Evolutionary conservation across 2,329 filamentous ascomycete genomes (phyloP).

Genomic region (Emydomyces testavorans): DNA sequence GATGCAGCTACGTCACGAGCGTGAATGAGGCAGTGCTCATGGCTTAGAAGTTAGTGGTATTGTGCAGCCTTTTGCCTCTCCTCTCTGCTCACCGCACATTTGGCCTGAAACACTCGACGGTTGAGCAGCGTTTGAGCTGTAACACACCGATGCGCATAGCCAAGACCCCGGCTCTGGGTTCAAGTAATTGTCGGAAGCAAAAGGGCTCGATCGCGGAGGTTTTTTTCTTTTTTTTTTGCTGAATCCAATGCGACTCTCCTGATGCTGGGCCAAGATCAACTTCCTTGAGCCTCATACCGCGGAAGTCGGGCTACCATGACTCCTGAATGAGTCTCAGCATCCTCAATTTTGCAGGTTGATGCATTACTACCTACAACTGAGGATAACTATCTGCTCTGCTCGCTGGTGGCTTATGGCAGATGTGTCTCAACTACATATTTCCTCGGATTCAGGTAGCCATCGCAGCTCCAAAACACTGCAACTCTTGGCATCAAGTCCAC

Average conservation of each 20-base stretch:
- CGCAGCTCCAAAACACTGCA: background rate
- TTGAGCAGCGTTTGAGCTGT: background rate
- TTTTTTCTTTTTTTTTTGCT: no score
- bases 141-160: background rate
- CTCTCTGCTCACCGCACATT: background rate
- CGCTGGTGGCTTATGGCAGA: slow-evolving; percentile 3
- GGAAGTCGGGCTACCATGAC: no score
- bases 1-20: background rate
- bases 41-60: background rate
- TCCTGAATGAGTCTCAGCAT: no score
- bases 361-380: background rate
- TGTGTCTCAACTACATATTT: background rate
- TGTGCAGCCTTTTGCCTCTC: background rate
- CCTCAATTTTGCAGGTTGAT: no score
- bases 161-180: background rate
- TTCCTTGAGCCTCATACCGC: background rate
- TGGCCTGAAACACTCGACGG: slow-evolving; percentile 8
- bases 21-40: slow-evolving; percentile 9
- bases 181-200: background rate
- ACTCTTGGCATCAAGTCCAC: background rate
- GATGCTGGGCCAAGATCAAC: background rate
- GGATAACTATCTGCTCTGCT: background rate
- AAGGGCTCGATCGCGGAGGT: no score
- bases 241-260: no score
- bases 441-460: background rate